Conservation (phyloP, 1,284 basidiomycete species). For the Anthracocystis walkeri region DNA sequence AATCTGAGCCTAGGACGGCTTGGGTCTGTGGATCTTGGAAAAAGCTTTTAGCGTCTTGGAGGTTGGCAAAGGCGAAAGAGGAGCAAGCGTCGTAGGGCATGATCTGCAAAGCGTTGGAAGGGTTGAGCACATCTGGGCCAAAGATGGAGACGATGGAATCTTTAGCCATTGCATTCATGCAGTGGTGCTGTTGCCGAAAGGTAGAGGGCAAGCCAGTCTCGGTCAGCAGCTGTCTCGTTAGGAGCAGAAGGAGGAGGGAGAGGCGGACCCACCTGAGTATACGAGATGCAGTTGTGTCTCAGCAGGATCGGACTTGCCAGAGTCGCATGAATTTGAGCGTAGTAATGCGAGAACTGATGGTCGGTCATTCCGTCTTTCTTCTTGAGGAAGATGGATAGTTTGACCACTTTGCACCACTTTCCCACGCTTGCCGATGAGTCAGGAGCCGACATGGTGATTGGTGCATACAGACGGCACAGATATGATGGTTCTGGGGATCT, state of each 20-base stretch:
- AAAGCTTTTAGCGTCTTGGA: conserved; percentile 21
- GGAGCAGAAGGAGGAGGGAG: too few relatives aligned
- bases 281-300: conserved; percentile 24
- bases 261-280: conserved; percentile 19
- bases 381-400: conserved; percentile 25
- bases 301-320: conserved; percentile 20
- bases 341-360: conserved; percentile 25
- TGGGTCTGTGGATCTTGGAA: conserved; percentile 26
- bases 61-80: conserved; percentile 24
- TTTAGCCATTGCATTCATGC: conserved; percentile 15
- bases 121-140: conserved; percentile 20
- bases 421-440: conserved; percentile 3
- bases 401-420: conserved; percentile 13
- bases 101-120: conserved; percentile 19
- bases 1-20: conserved; percentile 17
- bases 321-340: conserved; percentile 17
- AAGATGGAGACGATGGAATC: conserved; percentile 15
- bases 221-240: not conserved
- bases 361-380: conserved; percentile 24
- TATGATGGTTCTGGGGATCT: not conserved
- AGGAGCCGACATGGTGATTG: conserved; percentile 6
- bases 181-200: conserved; percentile 17
- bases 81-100: conserved; percentile 31
- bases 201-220: not conserved
- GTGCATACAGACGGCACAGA: not conserved